Base-by-base conservation (phyloP, 305 asterid species). In the Striga hermonthica region DNA sequence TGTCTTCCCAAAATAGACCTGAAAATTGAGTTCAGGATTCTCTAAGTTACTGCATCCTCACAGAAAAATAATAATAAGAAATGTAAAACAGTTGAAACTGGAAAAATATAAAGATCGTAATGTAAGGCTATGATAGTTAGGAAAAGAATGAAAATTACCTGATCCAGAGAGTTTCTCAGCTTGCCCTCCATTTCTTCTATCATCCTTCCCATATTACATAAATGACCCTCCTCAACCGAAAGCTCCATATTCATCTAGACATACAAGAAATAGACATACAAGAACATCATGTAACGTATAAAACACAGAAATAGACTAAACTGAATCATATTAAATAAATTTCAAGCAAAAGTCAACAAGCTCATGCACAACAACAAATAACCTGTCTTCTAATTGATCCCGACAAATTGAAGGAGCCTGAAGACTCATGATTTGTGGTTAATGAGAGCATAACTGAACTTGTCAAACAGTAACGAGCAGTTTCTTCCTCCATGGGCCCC, bases 331-430 rank as follows among this genome's bases (percentile, higher is more conserved):
- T 7, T 12, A 22, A 22, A 22, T 22, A 22, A 22, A 22, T 22
- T 22, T 22, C 31, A 22, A 22, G 31, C 31, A 22, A 22, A 22
- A 22, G 31, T 22, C 31, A 1, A 22, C 31, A 22, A 47, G 13
- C 47, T 15, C 45, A 34, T n/a, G 15, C 6, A 14, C 38, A 55
- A 44, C 28, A 62, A 39, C 7, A 10, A 60, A 28, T 54, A 80
- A 93, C 97, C 96, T 93, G 97, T 88, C 99, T 84, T 79, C 99
- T 83, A 71, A 93, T 88, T 68, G 99, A 93, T 67, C 99, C 99
- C 7, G 97, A 90, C 85, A 93, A 80, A 81, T 73, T 90, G 75
- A 93, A 90, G 66, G 94, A 75, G 78, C 99, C 97, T 15, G 96
- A 78, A 7, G 95, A 82, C 70, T 82, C 91, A 57, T 93, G 82